Conservation (phyloP, 176 grass and related monocot species). For the Hordeum marinum region DNA sequence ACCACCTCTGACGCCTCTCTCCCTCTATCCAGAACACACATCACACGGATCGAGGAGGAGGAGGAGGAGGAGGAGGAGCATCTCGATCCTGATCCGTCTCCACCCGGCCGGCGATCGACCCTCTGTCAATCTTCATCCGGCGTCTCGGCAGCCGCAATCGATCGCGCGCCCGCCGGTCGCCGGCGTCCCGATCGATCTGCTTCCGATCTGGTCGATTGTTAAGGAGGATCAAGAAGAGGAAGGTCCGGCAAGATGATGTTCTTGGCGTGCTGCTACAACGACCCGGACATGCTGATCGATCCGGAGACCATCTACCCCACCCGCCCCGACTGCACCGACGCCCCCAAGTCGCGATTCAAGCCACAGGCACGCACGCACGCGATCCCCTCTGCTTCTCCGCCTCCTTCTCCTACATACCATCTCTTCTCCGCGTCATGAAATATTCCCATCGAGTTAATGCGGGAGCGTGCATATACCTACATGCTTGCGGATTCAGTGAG, state of each 20-base stretch:
- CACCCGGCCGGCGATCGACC: too few relatives aligned
- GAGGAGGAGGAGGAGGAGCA: neutral
- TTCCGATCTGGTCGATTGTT: neutral
- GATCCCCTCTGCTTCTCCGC: neutral
- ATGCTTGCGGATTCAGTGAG: too few relatives aligned
- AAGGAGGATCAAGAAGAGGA: neutral
- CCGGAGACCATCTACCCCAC: slow-evolving; percentile 76
- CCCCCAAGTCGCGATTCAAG: slow-evolving; percentile 72
- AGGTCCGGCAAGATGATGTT: slow-evolving; percentile 24
- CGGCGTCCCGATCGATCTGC: neutral
- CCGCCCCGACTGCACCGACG: slow-evolving; percentile 59
- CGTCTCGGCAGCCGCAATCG: too few relatives aligned
- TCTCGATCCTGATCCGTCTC: neutral
- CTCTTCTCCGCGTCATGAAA: neutral
- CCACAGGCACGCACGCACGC: slow-evolving; percentile 36
- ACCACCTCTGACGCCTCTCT: slow-evolving; percentile 7
- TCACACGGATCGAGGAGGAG: neutral
- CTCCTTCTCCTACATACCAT: too few relatives aligned
- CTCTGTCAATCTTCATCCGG: too few relatives aligned
- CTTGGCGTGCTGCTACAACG: slow-evolving; percentile 67
- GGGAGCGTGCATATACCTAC: too few relatives aligned
- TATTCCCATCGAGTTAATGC: neutral
- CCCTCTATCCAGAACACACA: neutral
- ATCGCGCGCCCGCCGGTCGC: too few relatives aligned
- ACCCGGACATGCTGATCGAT: slow-evolving; percentile 70